A percentile compares a stretch with the other conserved stretches of the same genome.
These are phyloP conservation scores for Boletus subparvulus DNA, from an alignment of 768 basidiomycete species.

Conservation along the genomic window DNA sequence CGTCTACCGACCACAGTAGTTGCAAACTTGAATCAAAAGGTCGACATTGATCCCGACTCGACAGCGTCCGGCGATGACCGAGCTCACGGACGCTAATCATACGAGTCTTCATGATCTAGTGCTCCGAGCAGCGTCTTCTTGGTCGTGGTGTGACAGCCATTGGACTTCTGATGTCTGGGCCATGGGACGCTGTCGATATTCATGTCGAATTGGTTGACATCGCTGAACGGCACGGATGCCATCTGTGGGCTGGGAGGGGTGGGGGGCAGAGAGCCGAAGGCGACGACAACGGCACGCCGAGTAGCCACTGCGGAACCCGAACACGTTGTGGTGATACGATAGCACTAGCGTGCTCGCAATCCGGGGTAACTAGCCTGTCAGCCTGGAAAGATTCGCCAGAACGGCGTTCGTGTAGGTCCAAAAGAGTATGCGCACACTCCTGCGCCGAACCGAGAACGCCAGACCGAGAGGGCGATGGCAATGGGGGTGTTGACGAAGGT, in stretches of 20 bases:
- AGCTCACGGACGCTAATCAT: too few relatives aligned
- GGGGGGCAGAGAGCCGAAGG: conserved; percentile 14
- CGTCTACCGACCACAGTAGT: too few relatives aligned
- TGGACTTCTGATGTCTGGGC: neutral
- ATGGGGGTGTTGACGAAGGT: neutral
- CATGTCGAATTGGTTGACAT: neutral
- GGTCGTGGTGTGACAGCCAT: neutral
- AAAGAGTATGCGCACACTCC: neutral
- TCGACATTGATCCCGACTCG: too few relatives aligned
- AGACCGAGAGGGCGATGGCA: conserved; percentile 5
- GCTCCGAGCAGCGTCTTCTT: neutral
- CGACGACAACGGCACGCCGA: conserved; percentile 11
- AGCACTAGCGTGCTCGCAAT: conserved; percentile 11
- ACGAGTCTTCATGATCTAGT: too few relatives aligned
- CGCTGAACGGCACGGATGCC: neutral
- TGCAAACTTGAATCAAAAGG: too few relatives aligned
- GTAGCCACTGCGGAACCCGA: conserved; percentile 21
- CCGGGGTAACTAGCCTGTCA: conserved; percentile 7
- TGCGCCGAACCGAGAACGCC: neutral
- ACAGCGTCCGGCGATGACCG: too few relatives aligned
- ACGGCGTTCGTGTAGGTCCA: neutral
- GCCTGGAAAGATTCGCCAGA: neutral
- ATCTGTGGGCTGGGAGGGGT: conserved; percentile 3
- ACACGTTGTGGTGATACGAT: conserved; percentile 6
- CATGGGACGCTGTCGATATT: neutral